Evolutionary conservation across 148 eudicot species (phyloP), one percentile per base, ranked within the genome.

Genomic region (Rhododendron molle): DNA sequence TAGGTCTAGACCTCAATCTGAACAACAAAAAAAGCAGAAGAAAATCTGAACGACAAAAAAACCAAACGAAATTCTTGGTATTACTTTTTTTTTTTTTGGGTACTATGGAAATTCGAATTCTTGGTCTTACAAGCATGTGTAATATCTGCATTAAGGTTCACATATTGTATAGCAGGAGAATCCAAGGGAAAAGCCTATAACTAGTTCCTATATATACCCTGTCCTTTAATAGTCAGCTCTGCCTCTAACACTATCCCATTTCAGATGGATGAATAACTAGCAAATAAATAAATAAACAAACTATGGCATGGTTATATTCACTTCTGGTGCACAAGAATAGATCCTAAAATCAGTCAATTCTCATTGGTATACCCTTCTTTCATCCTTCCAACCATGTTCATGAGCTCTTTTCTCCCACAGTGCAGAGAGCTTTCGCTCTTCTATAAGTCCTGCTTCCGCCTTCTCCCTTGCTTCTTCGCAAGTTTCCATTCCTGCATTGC

Each of bases 371-470:
- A 5, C 16, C 54, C 74, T 32, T 85, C 38, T 62, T 52, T 86
- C 87, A 79, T 90, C 93, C 49, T 86, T 91, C 97, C 97, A 94
- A 78, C 98, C 98, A 82, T 79, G 88, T 28, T 80, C 46, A 18
- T 34, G 38, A 16, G 60, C 46, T 62, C 80, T 36, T 87, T 89
- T 36, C 82, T 91, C 91, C 92, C 92, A 93, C 89, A 86, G 80
- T 0, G 77, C 77, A 36, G 86, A 88, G 49, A 88, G 54, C 60
- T 81, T 85, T 60, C 80, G 73, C 38, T 90, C 92, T 15, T 85
- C 87, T 12, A 85, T 86, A 10, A 90, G 56, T 46, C 88, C 89
- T 10, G 77, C 83, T 40, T 90, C 92, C 0, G 93, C 92, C 74
- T 86, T 85, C 83, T 90, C 91, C 85, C 93, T 87, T 0, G 94